Evolutionary conservation across 345 rosid species (phyloP), one percentile per base, ranked within the genome.

Genomic region (Salix caprea): DNA sequence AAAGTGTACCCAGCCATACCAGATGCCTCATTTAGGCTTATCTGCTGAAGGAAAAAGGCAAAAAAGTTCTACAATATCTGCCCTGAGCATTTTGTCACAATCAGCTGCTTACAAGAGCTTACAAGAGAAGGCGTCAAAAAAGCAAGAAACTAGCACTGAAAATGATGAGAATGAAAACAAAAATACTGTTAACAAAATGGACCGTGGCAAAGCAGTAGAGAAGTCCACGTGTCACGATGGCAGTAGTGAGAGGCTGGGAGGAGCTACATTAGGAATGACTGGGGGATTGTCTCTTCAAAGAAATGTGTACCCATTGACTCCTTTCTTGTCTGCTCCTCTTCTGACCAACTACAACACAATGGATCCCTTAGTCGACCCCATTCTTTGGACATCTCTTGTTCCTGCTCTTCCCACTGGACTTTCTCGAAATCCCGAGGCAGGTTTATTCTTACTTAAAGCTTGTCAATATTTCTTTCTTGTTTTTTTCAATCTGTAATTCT

Each of bases 291-390:
- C 94, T 77, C 88, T 89, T 74, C 98, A 90, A 83, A 92, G 91
- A 84, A 96, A 87, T 82, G 76, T 81, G 79, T 90, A 85, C 81
- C 98, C 96, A 8, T 73, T 93, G 82, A 83, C 94, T 76, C 89
- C 99, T 64, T 89, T 91, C 84, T 82, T 95, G 84, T 86, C 97
- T 75, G 89, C 96, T 69, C 99, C 97, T 66, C 90, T 93, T 76
- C 84, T 90, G 64, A 90, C 94, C 74, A 92, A 81, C 90, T 96
- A 93, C 88, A 93, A 83, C 79, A 56, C 86, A 39, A 81, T 90
- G 11, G 98, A 93, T 83, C 90, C 93, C 11, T 80, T 90, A 50
- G 90, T 82, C 48, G 98, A 95, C 66, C 98, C 98, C 76, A 88
- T 88, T 69, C 91, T 89, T 74, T 95, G 99, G 99, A 79, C 97